A percentile compares a stretch with the other conserved stretches of the same genome.
Conservation (phyloP, 768 basidiomycete genomes). For the Clitopilus passeckerianus region DNA sequence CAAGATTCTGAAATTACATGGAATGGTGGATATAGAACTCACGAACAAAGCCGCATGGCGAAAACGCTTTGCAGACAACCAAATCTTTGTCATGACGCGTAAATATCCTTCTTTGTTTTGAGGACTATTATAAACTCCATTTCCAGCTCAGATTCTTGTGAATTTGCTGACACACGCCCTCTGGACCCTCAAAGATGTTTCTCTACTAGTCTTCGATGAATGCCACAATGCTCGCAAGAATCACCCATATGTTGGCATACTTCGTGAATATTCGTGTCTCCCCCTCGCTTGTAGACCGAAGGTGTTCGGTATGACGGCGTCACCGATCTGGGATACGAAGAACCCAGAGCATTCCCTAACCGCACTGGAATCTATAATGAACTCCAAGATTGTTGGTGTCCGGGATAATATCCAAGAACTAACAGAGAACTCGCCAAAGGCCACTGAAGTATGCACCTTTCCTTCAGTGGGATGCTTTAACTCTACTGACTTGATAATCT, state of each 20-base stretch:
- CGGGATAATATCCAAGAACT: conserved; percentile 67
- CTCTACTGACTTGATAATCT: not conserved
- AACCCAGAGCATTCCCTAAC: conserved; percentile 60
- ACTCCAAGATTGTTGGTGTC: conserved; percentile 74
- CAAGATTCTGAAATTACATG: conserved; percentile 64
- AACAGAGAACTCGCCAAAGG: conserved; percentile 52
- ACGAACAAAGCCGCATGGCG: conserved; percentile 65
- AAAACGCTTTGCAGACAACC: conserved; percentile 52
- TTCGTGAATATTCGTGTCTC: conserved; percentile 57
- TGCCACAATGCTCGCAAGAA: conserved; percentile 75
- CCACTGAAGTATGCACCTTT: conserved; percentile 49
- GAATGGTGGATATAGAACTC: conserved; percentile 66
- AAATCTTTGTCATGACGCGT: conserved; percentile 89
- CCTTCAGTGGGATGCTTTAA: not conserved
- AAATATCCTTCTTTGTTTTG: conserved; percentile 9
- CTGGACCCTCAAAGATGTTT: conserved; percentile 65
- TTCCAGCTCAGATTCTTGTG: conserved; percentile 73
- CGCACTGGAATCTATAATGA: conserved; percentile 63
- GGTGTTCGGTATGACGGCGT: conserved; percentile 92
- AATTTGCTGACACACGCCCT: conserved; percentile 79
- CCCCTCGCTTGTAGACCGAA: conserved; percentile 52
- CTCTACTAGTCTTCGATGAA: conserved; percentile 77
- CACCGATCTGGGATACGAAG: conserved; percentile 79
- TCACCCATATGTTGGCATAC: conserved; percentile 74
- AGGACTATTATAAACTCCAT: not conserved